phyloP scores from a whole-genome alignment of 2,329 filamentous ascomycete species.

The Monosporascus sp. region DNA sequence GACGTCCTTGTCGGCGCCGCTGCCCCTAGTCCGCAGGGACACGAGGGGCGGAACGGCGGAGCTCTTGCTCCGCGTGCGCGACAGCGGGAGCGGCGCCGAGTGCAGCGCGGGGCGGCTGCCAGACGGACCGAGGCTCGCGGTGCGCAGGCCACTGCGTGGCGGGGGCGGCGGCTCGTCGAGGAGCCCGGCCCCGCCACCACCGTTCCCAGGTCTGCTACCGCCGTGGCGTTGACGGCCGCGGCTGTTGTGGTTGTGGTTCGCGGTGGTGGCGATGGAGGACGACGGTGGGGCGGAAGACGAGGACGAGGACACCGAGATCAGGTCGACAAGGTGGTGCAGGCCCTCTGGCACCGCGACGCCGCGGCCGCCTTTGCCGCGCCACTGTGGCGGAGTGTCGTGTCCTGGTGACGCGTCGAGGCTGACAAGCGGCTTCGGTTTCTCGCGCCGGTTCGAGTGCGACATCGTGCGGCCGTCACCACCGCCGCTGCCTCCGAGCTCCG shows the following conservation, averaged over 20 bases:
- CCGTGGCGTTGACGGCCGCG: neutral
- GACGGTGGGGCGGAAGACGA: neutral
- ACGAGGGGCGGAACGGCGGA: conserved; percentile 14
- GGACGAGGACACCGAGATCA: conserved; percentile 17
- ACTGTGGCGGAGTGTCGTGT: conserved; percentile 19
- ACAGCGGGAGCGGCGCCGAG: conserved; percentile 2
- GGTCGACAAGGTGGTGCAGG: conserved; percentile 23
- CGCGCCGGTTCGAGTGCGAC: conserved; percentile 18
- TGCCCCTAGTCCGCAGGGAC: neutral
- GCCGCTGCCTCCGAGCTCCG: too few relatives aligned
- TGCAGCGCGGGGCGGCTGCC: neutral
- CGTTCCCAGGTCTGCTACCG: neutral
- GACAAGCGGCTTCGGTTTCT: conserved; percentile 23
- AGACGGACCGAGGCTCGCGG: conserved; percentile 13
- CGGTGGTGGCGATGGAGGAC: neutral
- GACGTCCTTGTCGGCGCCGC: neutral
- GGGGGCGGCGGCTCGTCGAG: conserved; percentile 3
- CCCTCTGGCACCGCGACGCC: conserved; percentile 27
- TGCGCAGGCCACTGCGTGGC: conserved; percentile 18
- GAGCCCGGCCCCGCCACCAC: neutral
- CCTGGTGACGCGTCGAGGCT: conserved; percentile 15
- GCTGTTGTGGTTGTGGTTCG: neutral
- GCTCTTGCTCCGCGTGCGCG: conserved; percentile 25
- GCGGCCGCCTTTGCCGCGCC: conserved; percentile 23
- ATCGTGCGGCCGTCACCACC: neutral